A percentile compares a stretch with the other conserved stretches of the same genome.
phyloP scores from a whole-genome alignment of 805 yeast species.

The Kodamaea laetipori region DNA sequence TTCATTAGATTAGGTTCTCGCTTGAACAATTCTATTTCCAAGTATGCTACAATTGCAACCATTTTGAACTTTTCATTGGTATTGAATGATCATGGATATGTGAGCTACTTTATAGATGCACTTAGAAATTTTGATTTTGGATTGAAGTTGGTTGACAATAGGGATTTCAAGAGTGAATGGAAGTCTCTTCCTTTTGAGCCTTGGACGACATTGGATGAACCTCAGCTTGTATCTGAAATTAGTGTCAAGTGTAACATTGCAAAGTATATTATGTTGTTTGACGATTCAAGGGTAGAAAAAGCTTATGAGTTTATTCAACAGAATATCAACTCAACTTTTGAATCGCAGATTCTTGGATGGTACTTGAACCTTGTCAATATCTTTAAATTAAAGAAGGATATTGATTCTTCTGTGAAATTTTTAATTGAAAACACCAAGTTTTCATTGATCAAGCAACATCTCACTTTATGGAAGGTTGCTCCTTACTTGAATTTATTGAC shows the following conservation, averaged over 20 bases:
- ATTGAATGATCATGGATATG: slow-evolving; percentile 32
- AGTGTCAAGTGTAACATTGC: slow-evolving; percentile 35
- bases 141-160: slow-evolving; percentile 48
- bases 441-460: slow-evolving; percentile 1
- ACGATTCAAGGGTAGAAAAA: slow-evolving; percentile 22
- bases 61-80: slow-evolving; percentile 37
- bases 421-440: slow-evolving; percentile 3
- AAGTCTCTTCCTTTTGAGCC: slow-evolving; percentile 27
- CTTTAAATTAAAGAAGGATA: neutral
- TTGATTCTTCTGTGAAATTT: neutral
- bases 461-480: slow-evolving; percentile 19
- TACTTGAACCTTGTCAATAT: slow-evolving; percentile 4
- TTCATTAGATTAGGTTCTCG: slow-evolving; percentile 61
- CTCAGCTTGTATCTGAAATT: neutral
- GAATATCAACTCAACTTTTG: neutral
- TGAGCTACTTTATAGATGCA: slow-evolving; percentile 22
- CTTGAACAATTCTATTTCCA: slow-evolving; percentile 51
- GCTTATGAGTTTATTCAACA: slow-evolving; percentile 25
- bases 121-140: slow-evolving; percentile 12
- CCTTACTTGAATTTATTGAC: slow-evolving; percentile 18
- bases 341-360: slow-evolving; percentile 4
- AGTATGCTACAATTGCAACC: slow-evolving; percentile 38
- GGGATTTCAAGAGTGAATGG: slow-evolving; percentile 61
- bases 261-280: slow-evolving; percentile 43
- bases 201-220: slow-evolving; percentile 7